Percentiles rank a stretch among this genome's conserved stretches.
phyloP scores from a whole-genome alignment of 2,329 filamentous ascomycete species.

The Hortaea werneckii region DNA sequence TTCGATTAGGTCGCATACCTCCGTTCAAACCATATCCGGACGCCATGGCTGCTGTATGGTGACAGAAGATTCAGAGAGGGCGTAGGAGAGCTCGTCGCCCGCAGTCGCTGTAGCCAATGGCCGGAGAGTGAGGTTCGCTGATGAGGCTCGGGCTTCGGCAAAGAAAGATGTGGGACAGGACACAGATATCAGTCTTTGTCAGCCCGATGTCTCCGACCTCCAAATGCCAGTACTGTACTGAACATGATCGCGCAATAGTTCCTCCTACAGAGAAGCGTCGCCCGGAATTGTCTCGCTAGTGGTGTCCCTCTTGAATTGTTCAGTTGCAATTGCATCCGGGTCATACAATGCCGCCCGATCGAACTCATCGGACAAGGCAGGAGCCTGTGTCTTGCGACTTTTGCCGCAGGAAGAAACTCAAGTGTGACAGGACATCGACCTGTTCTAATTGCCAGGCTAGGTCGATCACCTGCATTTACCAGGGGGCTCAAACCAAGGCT shows the following conservation, averaged over 20 bases:
- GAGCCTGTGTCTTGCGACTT: conserved; percentile 18
- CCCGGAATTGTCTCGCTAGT: no score
- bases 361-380: conserved; percentile 9
- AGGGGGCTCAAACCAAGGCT: conserved; percentile 2
- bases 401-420: conserved; percentile 15
- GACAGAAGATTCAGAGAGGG: neutral
- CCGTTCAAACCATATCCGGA: conserved; percentile 4
- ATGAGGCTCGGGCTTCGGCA: no score
- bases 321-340: no score
- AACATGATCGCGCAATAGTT: no score
- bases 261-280: no score
- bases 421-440: conserved; percentile 10
- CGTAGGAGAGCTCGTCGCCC: neutral
- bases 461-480: conserved; percentile 9
- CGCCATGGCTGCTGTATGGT: conserved; percentile 1
- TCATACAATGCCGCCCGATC: neutral
- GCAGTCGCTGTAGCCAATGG: neutral
- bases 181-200: no score
- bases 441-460: conserved; percentile 19
- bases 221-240: no score
- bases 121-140: neutral
- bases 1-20: neutral
- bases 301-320: no score
- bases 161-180: no score
- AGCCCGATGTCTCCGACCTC: no score